phyloP scores from a whole-genome alignment of 495 filamentous ascomycete species.

The Darksidea phi region DNA sequence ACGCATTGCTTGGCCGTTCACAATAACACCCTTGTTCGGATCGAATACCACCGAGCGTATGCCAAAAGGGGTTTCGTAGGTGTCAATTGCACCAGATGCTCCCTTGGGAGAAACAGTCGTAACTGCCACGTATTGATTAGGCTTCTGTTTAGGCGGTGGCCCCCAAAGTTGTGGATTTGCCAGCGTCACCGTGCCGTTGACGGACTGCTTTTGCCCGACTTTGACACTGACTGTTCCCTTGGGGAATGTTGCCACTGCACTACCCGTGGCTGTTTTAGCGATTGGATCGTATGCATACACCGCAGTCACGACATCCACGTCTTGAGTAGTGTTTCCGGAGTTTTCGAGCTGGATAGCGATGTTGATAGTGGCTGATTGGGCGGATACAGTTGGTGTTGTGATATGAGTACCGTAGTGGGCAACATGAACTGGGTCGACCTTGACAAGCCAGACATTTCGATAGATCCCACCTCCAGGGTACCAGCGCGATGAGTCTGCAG shows the following conservation, averaged over 20 bases:
- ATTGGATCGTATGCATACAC: conserved; percentile 13
- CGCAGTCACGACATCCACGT: conserved; percentile 13
- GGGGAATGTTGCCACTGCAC: conserved; percentile 9
- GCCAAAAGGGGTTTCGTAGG: conserved; percentile 52
- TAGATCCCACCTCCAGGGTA: conserved; percentile 55
- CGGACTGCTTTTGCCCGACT: conserved; percentile 36
- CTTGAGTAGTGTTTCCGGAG: conserved; percentile 27
- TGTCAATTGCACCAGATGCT: conserved; percentile 43
- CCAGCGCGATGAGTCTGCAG: conserved; percentile 48
- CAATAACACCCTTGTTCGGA: conserved; percentile 43
- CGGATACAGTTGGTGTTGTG: conserved; percentile 44
- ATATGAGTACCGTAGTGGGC: conserved; percentile 49
- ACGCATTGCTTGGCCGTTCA: conserved; percentile 46
- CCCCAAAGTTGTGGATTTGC: conserved; percentile 50
- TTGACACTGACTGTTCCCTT: conserved; percentile 31
- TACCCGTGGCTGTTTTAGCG: conserved; percentile 2
- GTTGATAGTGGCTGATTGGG: conserved; percentile 44
- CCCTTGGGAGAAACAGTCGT: conserved; percentile 39
- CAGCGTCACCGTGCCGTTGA: conserved; percentile 43
- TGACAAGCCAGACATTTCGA: conserved; percentile 53
- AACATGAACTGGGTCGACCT: conserved; percentile 47
- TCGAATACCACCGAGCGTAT: conserved; percentile 47
- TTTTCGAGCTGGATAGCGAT: conserved; percentile 48
- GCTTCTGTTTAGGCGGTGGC: conserved; percentile 47
- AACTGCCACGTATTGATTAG: conserved; percentile 50